Evolutionary conservation across 2,329 filamentous ascomycete species (phyloP).

Genomic region (Alternaria longipes): DNA sequence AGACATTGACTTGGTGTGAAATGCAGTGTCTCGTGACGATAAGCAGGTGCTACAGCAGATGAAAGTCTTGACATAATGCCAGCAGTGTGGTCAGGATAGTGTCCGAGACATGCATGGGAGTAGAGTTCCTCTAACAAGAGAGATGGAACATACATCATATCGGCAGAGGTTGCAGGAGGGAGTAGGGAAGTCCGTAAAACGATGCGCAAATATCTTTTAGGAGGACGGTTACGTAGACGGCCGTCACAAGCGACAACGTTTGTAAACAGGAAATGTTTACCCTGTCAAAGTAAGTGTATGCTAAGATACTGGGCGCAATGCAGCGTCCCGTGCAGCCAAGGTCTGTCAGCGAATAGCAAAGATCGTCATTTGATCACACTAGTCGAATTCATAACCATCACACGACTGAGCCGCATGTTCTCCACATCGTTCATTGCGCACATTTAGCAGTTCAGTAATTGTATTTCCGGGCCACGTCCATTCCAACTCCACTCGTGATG

Average conservation of each 20-base stretch:
- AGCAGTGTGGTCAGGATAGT: neutral
- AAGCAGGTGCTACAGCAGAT: neutral
- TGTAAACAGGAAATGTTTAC: neutral
- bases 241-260: neutral
- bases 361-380: conserved; percentile 1
- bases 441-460: conserved; percentile 22
- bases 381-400: conserved; percentile 5
- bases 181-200: neutral
- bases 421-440: conserved; percentile 15
- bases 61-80: neutral
- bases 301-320: neutral
- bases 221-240: neutral
- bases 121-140: neutral
- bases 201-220: neutral
- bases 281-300: neutral
- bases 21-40: neutral
- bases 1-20: neutral
- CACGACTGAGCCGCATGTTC: conserved; percentile 24
- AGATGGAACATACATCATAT: neutral
- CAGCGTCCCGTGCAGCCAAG: neutral
- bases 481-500: conserved; percentile 18
- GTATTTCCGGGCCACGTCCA: conserved; percentile 14
- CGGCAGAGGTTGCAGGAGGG: neutral
- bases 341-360: conserved; percentile 3
- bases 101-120: neutral